Evolutionary conservation across 495 filamentous ascomycete genomes (phyloP), one percentile per base, ranked within the genome.

Genomic region (Lophium mytilinum): DNA sequence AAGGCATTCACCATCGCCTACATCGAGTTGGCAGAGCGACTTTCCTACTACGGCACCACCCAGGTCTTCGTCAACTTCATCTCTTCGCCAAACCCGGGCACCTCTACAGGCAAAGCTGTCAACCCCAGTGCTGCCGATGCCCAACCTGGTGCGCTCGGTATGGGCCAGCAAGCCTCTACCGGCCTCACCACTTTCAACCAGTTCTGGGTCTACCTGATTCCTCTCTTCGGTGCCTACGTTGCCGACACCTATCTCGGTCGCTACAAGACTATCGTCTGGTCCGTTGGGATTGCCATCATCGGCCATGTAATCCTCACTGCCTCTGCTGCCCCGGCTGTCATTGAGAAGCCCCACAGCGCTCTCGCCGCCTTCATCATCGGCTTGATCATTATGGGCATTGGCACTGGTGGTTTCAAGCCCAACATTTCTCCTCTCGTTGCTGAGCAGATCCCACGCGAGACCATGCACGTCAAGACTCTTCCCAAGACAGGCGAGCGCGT

Each of bases 171-270:
- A 37, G 80, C 80, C 21, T 82, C 85, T 0, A 83, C 81, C 17
- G 80, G 77, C 43, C 58, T 90, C 51, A 83, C 81, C 11, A 78
- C 77, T 58, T 87, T 89, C 75, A 89, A 87, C 66, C 68, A 75
- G 18, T 89, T 90, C 72, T 89, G 85, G 87, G 77, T 79, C 17
- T 90, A 90, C 61, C 59, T 82, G 33, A 84, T 81, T 68, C 88
- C 88, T 10, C 70, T 90, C 35, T 61, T 80, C 6, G 83, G 83
- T 69, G 85, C 84, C 56, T 88, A 79, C 56, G 61, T 92, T 37
- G 87, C 88, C 49, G 88, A 93, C 71, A 75, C 79, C 45, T 83
- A 81, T 61, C 80, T 79, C 69, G 87, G 87, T 43, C 83, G 86
- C 56, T 85, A 83, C 70, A 82, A 78, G 64, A 88, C 86, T 19